Percentiles rank a stretch among this genome's conserved stretches.
Conservation (phyloP, 2,329 filamentous ascomycete species). For the Fusarium sp. region DNA sequence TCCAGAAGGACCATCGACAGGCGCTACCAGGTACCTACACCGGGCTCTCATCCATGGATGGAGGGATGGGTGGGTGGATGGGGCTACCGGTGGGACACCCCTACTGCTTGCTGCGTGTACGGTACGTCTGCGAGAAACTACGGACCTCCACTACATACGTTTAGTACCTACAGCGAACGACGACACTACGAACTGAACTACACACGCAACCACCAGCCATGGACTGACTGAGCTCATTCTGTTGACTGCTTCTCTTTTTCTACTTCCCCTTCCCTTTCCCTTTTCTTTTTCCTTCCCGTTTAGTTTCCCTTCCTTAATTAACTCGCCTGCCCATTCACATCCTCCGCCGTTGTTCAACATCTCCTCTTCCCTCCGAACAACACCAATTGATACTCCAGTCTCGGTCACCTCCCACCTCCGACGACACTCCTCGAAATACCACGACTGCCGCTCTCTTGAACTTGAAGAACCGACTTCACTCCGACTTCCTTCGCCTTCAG, state of each 20-base stretch:
- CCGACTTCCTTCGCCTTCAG: slow-evolving; percentile 23
- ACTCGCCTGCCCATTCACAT: slow-evolving; percentile 5
- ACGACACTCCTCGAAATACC: slow-evolving; percentile 9
- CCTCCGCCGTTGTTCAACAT: slow-evolving; percentile 13
- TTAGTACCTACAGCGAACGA: slow-evolving; percentile 19
- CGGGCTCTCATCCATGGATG: neutral
- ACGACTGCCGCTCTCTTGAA: slow-evolving; percentile 3
- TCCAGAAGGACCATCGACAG: slow-evolving; percentile 31
- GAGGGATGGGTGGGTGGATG: slow-evolving; percentile 7
- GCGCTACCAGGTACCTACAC: neutral
- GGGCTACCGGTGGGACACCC: slow-evolving; percentile 32
- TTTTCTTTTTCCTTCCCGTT: slow-evolving; percentile 23
- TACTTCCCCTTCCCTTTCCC: slow-evolving; percentile 23
- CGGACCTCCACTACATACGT: slow-evolving; percentile 18
- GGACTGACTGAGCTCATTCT: slow-evolving; percentile 39
- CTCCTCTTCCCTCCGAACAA: slow-evolving; percentile 13
- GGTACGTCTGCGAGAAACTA: slow-evolving; percentile 32
- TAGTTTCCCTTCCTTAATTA: slow-evolving; percentile 16
- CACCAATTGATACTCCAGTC: slow-evolving; percentile 22
- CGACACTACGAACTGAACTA: slow-evolving; percentile 36
- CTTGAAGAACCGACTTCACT: slow-evolving; percentile 10
- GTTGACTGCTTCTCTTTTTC: slow-evolving; percentile 37
- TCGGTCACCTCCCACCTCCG: slow-evolving; percentile 8
- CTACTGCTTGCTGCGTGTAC: slow-evolving; percentile 21
- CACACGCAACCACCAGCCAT: slow-evolving; percentile 45